Evolutionary conservation across 2,329 filamentous ascomycete genomes (phyloP).

Genomic region (Fusarium sp.): DNA sequence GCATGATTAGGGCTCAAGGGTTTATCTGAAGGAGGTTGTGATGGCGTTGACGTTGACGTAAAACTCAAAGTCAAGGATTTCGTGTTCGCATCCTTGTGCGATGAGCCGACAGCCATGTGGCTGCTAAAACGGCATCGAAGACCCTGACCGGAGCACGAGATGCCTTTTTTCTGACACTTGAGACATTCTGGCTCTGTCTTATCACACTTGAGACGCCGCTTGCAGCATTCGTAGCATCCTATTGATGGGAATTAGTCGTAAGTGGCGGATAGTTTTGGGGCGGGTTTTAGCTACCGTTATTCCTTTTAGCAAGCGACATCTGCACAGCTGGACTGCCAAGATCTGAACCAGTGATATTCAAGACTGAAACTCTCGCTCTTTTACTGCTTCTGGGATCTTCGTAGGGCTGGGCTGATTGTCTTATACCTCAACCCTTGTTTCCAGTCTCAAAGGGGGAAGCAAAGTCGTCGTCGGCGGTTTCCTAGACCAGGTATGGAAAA

Average conservation of each 20-base stretch:
- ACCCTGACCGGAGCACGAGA: conserved; percentile 57
- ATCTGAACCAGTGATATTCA: background rate
- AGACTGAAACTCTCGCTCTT: conserved; percentile 3
- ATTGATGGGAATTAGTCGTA: background rate
- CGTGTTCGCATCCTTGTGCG: background rate
- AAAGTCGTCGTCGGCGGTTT: background rate
- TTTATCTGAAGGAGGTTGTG: background rate
- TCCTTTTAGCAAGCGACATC: conserved; percentile 51
- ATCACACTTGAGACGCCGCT: conserved; percentile 58
- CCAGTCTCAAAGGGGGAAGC: background rate
- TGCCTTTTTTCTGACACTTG: conserved; percentile 58
- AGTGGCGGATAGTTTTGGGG: background rate
- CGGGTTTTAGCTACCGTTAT: conserved; percentile 41
- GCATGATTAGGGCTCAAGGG: background rate
- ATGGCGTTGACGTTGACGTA: background rate
- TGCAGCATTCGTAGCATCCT: conserved; percentile 59
- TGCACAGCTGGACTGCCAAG: background rate
- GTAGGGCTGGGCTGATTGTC: background rate
- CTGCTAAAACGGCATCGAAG: conserved; percentile 56
- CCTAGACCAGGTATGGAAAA: background rate
- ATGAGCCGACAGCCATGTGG: conserved; percentile 41
- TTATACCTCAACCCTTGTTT: background rate
- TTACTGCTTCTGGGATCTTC: conserved; percentile 3
- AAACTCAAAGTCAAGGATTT: conserved; percentile 15
- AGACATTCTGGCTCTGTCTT: conserved; percentile 56